These are phyloP conservation scores for Yamadazyma buinensis DNA, from an alignment of 1,139 yeast species.

Conservation along the genomic window DNA sequence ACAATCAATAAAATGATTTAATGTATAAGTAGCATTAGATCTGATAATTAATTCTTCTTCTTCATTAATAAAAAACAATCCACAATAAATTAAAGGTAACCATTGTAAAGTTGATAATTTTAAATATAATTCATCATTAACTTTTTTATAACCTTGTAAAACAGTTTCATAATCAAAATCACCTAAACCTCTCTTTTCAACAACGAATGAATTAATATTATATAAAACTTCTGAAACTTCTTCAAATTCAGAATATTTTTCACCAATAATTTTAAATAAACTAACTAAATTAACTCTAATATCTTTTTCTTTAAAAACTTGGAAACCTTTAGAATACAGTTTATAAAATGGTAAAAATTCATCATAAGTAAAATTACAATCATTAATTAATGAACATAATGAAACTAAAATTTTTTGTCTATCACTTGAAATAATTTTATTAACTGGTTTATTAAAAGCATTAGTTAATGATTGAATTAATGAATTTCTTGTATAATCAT, in stretches of 20 bases:
- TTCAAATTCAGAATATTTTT: constrained; percentile 40
- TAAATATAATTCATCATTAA: constrained; percentile 55
- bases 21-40: constrained; percentile 66
- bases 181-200: constrained; percentile 46
- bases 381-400: constrained; percentile 49
- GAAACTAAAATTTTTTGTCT: constrained; percentile 60
- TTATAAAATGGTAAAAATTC: constrained; percentile 54
- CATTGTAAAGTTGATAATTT: constrained; percentile 58
- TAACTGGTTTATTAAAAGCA: constrained; percentile 60
- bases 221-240: constrained; percentile 49
- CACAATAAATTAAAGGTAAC: constrained; percentile 71
- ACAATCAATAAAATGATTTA: constrained; percentile 66
- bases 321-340: constrained; percentile 57
- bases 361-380: constrained; percentile 49
- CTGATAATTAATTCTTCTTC: constrained; percentile 79
- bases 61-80: constrained; percentile 71
- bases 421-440: constrained; percentile 51
- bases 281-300: constrained; percentile 59
- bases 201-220: constrained; percentile 68
- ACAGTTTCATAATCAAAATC: constrained; percentile 80
- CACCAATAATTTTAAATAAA: constrained; percentile 60
- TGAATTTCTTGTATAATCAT: constrained; percentile 50
- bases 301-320: constrained; percentile 52
- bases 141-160: constrained; percentile 58
- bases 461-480: constrained; percentile 57